phyloP scores from a whole-genome alignment of 1,284 basidiomycete genomes.

The Polyporus tsugae region DNA sequence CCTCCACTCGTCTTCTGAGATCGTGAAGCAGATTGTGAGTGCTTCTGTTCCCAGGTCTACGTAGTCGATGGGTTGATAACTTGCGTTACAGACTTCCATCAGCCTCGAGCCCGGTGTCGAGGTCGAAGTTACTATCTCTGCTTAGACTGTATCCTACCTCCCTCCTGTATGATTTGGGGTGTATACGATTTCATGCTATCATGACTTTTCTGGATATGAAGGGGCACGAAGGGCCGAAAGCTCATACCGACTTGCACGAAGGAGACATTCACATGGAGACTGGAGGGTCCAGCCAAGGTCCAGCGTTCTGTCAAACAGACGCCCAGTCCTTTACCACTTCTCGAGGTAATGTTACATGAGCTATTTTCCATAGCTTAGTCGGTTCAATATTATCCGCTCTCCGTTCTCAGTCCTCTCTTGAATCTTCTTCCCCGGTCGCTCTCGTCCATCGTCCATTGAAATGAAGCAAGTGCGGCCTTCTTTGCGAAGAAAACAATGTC shows the following conservation, averaged over 20 bases:
- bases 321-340: no score
- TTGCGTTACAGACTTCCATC: constrained; percentile 84
- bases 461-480: no score
- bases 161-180: constrained; percentile 30
- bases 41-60: background rate
- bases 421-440: no score
- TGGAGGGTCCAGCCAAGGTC: no score
- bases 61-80: constrained; percentile 12
- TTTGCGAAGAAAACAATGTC: no score
- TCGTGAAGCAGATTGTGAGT: constrained; percentile 99
- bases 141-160: constrained; percentile 39
- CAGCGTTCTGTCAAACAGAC: no score
- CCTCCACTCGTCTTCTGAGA: constrained; percentile 97
- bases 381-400: no score
- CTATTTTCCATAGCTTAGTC: no score
- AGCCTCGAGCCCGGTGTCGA: constrained; percentile 99
- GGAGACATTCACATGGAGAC: background rate
- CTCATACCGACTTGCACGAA: background rate
- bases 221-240: background rate
- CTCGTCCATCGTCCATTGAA: no score
- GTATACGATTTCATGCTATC: constrained; percentile 23
- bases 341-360: no score
- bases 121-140: constrained; percentile 98
- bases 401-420: no score
- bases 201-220: background rate